Evolutionary conservation across 306 rosid genomes (phyloP), one percentile per base, ranked within the genome.

Genomic region (Cucurbita argyrosperma): DNA sequence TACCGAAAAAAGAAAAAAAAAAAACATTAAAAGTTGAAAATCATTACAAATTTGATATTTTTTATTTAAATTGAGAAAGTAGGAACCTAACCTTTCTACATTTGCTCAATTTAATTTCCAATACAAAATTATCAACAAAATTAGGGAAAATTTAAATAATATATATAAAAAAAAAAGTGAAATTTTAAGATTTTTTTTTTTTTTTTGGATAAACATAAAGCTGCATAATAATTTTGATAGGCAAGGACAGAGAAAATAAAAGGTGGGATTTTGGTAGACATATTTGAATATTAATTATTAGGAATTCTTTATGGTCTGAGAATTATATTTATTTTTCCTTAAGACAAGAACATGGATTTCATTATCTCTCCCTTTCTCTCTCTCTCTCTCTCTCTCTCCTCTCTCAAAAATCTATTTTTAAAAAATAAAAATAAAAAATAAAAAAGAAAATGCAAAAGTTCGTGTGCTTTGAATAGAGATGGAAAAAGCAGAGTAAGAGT

Each of bases 241-340:
- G 26, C 4, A 26, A 49, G 58, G 49, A 69, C 40, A 26, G 74
- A 49, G 35, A 64, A 64, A 64, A 39, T n/a, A 64, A 49, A 49
- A 49, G 43, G 37, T 12, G 18, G 11, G 45, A 23, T 30, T 26
- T 69, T 69, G 12, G 1, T 47, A 5, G 14, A 64, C 50, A 64
- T 73, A 16, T 73, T 73, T 5, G 15, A 68, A 10, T 26, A 10
- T 45, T 45, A 19, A 52, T 60, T 45, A 43, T 67, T 67, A 12
- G 4, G 0, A 43, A 45, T 15, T 40, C 8, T 76, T 58, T 18
- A 68, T 15, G 78, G 67, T 76, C 61, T 13, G 43, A 18, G 80
- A 80, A 72, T 67, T 55, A 26, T 62, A 71, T 61, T 65, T 46
- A 54, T 68, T 78, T 50, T 80, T 59, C 49, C 58, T 69, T 42